Percentiles rank a stretch among this genome's conserved stretches.
phyloP scores from a whole-genome alignment of 192 early-diverging fungal species.

The Coemansia sp. region DNA sequence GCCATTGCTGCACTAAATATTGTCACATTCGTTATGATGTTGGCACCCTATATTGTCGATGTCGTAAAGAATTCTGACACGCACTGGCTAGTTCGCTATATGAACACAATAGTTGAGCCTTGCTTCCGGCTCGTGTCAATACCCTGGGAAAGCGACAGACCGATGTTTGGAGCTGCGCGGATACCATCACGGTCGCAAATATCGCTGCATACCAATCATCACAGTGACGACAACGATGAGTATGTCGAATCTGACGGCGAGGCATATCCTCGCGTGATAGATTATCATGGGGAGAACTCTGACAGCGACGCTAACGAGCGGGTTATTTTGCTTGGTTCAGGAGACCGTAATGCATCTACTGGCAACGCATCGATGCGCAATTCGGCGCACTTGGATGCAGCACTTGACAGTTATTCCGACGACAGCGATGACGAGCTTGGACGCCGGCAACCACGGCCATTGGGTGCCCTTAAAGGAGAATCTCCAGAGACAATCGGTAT shows the following conservation, averaged over 20 bases:
- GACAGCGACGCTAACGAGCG: constrained; percentile 14
- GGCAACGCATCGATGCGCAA: background rate
- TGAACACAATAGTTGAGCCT: constrained; percentile 7
- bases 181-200: constrained; percentile 37
- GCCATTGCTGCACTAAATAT: constrained; percentile 34
- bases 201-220: constrained; percentile 41
- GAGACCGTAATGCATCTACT: background rate
- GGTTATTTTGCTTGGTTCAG: constrained; percentile 18
- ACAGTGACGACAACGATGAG: background rate
- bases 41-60: constrained; percentile 37
- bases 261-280: constrained; percentile 2
- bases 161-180: background rate
- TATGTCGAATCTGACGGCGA: constrained; percentile 1
- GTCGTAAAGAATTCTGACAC: constrained; percentile 21
- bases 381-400: background rate
- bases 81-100: constrained; percentile 26
- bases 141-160: background rate
- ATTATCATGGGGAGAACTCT: background rate
- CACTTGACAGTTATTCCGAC: background rate
- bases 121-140: constrained; percentile 3
- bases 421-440: constrained; percentile 23
- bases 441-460: background rate
- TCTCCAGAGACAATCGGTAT: constrained; percentile 33
- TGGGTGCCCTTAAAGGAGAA: constrained; percentile 18
- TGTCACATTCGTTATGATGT: constrained; percentile 31